Evolutionary conservation across 345 rosid species (phyloP).

Genomic region (Clausena lansium): DNA sequence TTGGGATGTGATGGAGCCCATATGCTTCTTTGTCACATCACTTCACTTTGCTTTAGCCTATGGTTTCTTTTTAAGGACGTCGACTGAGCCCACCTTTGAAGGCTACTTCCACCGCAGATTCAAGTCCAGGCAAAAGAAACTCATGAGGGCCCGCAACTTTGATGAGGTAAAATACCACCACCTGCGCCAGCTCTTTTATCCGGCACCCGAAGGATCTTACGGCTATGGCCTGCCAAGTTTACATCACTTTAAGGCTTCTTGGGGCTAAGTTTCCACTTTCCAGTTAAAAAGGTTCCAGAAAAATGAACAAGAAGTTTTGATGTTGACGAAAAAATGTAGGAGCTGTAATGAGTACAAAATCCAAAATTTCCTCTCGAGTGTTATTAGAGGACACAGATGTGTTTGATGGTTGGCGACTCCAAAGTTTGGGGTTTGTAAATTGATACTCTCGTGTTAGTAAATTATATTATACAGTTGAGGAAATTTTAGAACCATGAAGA

Average conservation of each 20-base stretch:
- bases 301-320: background rate
- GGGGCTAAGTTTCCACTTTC: background rate
- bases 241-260: background rate
- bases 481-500: too few species aligned
- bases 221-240: background rate
- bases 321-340: background rate
- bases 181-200: constrained; percentile 43
- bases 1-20: constrained; percentile 99
- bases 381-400: too few species aligned
- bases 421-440: too few species aligned
- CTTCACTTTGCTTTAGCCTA: constrained; percentile 56
- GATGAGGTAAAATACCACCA: constrained; percentile 40
- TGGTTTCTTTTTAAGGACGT: constrained; percentile 67
- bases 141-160: constrained; percentile 45
- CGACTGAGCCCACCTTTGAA: constrained; percentile 77
- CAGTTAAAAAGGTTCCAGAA: background rate
- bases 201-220: background rate
- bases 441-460: too few species aligned
- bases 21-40: constrained; percentile 76
- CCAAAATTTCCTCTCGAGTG: too few species aligned
- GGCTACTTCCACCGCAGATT: constrained; percentile 65
- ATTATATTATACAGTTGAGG: too few species aligned
- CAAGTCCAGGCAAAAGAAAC: constrained; percentile 56
- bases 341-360: background rate
- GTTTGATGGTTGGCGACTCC: too few species aligned